Base-by-base conservation (phyloP, 116 monocot genomes). In the Posidonia oceanica region DNA sequence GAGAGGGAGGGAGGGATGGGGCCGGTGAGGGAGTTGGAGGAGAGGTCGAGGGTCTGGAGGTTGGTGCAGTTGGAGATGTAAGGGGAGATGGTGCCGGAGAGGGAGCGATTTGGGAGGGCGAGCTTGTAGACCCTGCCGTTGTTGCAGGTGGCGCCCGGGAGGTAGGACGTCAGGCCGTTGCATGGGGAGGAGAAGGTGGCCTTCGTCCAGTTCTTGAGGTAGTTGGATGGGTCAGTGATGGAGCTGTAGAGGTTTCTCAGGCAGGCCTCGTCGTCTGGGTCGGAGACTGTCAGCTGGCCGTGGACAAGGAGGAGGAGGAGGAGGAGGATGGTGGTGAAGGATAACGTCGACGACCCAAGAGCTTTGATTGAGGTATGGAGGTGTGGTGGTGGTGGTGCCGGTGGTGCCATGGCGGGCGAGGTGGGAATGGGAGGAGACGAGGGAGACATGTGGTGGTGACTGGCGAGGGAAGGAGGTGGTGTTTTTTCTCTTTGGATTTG, bases 81-180 rank as follows among this genome's bases (percentile, higher is more conserved):
- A 6, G 83, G 63, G 39, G 93, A 78, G 70, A 94, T 22, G 61
- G 78, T 39, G 44, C 93, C 89, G 6, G 63, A 3, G 70, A 94
- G 87, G 65, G 78, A 83, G 14, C 78, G 83, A 29, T 36, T 63
- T 39, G 87, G 59, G 58, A 94, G 87, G 62, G 83, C 74, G 54
- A 94, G 94, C 83, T 90, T 94, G 85, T 80, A 90, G 72, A 94
- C 83, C 40, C 94, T 75, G 62, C 87, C 90, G 73, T 90, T 94
- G 94, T 90, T 94, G 81, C 94, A 94, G 78, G 94, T 94, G 67
- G 75, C 90, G 40, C 94, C 94, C 38, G 64, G 68, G 36, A 94
- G 90, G 76, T 70, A 76, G 44, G 94, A 85, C 37, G 80, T 80
- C 80, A 85, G 76, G 55, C 87, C 87, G 71, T 87, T 90, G 87